phyloP scores from a whole-genome alignment of 192 early-diverging fungal species.

The Coemansia sp. region DNA sequence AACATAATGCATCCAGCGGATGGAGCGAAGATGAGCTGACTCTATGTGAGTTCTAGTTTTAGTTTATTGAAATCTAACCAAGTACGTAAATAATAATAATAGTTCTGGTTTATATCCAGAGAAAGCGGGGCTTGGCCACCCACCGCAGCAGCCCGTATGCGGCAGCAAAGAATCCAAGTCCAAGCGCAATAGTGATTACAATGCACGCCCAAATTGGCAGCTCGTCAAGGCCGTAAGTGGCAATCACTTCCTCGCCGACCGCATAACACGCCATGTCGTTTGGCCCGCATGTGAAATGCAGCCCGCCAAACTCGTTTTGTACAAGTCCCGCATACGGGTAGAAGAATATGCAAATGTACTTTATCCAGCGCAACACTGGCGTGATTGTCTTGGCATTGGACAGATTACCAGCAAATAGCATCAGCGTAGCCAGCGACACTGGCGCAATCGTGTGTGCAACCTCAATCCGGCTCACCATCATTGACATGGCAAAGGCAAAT shows the following conservation, averaged over 20 bases:
- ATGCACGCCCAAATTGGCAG: constrained; percentile 25
- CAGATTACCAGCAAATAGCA: constrained; percentile 49
- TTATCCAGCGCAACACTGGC: constrained; percentile 51
- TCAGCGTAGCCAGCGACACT: constrained; percentile 23
- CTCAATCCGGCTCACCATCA: constrained; percentile 30
- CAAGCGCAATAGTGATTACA: constrained; percentile 24
- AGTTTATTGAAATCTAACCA: neutral
- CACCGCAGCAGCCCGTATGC: constrained; percentile 35
- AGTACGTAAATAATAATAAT: neutral
- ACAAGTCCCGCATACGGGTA: constrained; percentile 40
- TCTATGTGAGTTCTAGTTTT: neutral
- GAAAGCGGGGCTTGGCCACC: constrained; percentile 40
- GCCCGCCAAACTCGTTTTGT: constrained; percentile 46
- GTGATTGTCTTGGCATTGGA: constrained; percentile 37
- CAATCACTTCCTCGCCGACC: constrained; percentile 28
- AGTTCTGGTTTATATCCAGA: constrained; percentile 26
- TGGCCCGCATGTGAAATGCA: constrained; percentile 23
- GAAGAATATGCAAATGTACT: constrained; percentile 34
- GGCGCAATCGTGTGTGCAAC: constrained; percentile 38
- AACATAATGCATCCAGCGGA: neutral
- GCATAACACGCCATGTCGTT: constrained; percentile 17
- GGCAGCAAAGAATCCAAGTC: constrained; percentile 20
- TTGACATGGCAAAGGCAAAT: constrained; percentile 33
- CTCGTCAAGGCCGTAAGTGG: constrained; percentile 28
- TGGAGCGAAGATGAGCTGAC: too few relatives aligned